A percentile compares a stretch with the other conserved stretches of the same genome.
Evolutionary conservation across 1,284 basidiomycete genomes (phyloP).

Genomic region (Leccinum subrobustum): DNA sequence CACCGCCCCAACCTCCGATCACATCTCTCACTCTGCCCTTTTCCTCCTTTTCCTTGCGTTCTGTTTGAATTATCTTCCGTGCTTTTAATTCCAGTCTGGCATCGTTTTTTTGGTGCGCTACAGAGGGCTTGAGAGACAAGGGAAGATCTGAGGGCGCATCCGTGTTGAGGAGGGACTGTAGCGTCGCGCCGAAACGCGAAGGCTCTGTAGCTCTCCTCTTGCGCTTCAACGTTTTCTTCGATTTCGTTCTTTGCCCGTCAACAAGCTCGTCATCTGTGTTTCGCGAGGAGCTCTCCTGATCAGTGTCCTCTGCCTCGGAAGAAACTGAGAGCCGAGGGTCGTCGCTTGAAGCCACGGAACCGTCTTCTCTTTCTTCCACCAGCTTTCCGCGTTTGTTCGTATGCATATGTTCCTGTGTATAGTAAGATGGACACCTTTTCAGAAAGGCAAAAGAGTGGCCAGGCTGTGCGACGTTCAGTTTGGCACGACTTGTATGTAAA

Average conservation of each 20-base stretch:
- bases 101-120: conserved; percentile 64
- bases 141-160: conserved; percentile 64
- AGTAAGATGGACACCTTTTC: background rate
- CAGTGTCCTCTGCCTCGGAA: conserved; percentile 33
- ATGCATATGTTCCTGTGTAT: conserved; percentile 32
- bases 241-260: conserved; percentile 54
- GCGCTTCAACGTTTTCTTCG: conserved; percentile 74
- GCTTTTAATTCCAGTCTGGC: conserved; percentile 71
- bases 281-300: conserved; percentile 26
- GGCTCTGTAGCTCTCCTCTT: conserved; percentile 76
- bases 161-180: conserved; percentile 68
- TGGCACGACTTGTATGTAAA: background rate
- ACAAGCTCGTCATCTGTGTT: conserved; percentile 67
- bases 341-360: conserved; percentile 17
- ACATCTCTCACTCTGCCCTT: conserved; percentile 68
- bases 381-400: conserved; percentile 41
- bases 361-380: conserved; percentile 31
- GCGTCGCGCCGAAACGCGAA: conserved; percentile 69
- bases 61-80: conserved; percentile 62
- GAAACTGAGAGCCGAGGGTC: conserved; percentile 18
- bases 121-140: conserved; percentile 73
- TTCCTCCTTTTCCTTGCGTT: conserved; percentile 77
- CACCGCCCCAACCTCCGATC: conserved; percentile 82
- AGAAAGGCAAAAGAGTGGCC: background rate
- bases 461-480: background rate